Percentiles rank a stretch among this genome's conserved stretches.
Conservation (phyloP, 1,284 basidiomycete species). For the Xerocomus nothofagi region DNA sequence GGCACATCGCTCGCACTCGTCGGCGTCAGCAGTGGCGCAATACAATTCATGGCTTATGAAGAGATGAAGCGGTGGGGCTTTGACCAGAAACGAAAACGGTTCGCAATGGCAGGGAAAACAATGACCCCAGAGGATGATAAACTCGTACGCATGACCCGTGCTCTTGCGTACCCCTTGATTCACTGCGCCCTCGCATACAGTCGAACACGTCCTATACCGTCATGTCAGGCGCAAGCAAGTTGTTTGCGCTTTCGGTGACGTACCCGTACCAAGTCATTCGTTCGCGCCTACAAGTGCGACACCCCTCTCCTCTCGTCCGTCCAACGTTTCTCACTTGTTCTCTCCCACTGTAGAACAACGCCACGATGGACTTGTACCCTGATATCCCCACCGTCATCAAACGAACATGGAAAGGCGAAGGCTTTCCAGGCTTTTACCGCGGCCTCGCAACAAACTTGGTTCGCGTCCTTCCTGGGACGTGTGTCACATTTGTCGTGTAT, state of each 20-base stretch:
- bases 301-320: constrained; percentile 8
- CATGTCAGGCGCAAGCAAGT: constrained; percentile 90
- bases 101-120: constrained; percentile 55
- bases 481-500: constrained; percentile 98
- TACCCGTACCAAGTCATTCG: constrained; percentile 99
- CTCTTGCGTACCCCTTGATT: not conserved
- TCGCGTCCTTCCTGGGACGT: constrained; percentile 93
- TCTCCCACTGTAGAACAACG: constrained; percentile 55
- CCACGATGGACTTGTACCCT: constrained; percentile 67
- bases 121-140: constrained; percentile 80
- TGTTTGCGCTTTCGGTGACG: constrained; percentile 81
- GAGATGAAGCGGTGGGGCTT: constrained; percentile 92
- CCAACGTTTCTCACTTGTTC: not conserved
- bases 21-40: constrained; percentile 93
- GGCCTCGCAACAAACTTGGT: constrained; percentile 97
- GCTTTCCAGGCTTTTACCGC: constrained; percentile 88
- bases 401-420: constrained; percentile 82
- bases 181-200: constrained; percentile 42
- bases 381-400: constrained; percentile 79
- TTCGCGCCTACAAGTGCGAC: constrained; percentile 85
- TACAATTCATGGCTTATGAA: constrained; percentile 97
- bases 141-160: constrained; percentile 56
- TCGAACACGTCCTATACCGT: constrained; percentile 90
- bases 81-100: constrained; percentile 67
- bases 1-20: constrained; percentile 89